Evolutionary conservation across 345 rosid genomes (phyloP).

Genomic region (Camelina sativa): DNA sequence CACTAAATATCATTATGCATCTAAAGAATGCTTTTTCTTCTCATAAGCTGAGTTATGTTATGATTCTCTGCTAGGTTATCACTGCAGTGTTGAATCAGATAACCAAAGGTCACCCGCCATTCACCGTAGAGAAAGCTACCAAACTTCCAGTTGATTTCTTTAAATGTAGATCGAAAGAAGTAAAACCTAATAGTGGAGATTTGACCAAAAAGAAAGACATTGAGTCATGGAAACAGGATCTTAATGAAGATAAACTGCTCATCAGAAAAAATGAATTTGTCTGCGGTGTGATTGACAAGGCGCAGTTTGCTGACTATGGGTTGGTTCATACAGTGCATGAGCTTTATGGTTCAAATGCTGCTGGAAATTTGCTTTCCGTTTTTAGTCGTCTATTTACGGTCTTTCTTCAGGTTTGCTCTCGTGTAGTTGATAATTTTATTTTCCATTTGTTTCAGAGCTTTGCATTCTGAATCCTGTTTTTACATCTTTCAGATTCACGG

Average conservation of each 20-base stretch:
- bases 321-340: constrained; percentile 94
- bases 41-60: constrained; percentile 23
- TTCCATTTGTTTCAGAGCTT: constrained; percentile 15
- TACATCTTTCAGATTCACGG: constrained; percentile 82
- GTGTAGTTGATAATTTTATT: constrained; percentile 8
- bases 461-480: constrained; percentile 38
- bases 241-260: constrained; percentile 72
- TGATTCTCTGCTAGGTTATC: constrained; percentile 58
- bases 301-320: constrained; percentile 97
- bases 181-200: constrained; percentile 27
- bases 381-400: constrained; percentile 90
- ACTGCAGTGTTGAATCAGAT: constrained; percentile 69
- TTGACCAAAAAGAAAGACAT: constrained; percentile 31
- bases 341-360: constrained; percentile 86
- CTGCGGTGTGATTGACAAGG: constrained; percentile 96
- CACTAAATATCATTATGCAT: constrained; percentile 10
- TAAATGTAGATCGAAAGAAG: constrained; percentile 49
- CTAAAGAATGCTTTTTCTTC: background rate
- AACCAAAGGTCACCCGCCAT: constrained; percentile 76
- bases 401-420: constrained; percentile 74
- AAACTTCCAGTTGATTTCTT: constrained; percentile 83
- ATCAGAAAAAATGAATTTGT: constrained; percentile 71
- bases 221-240: constrained; percentile 46
- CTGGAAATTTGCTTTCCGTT: constrained; percentile 83
- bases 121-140: constrained; percentile 76